Evolutionary conservation across 805 yeast genomes (phyloP).

Genomic region (Candida bentonensis): DNA sequence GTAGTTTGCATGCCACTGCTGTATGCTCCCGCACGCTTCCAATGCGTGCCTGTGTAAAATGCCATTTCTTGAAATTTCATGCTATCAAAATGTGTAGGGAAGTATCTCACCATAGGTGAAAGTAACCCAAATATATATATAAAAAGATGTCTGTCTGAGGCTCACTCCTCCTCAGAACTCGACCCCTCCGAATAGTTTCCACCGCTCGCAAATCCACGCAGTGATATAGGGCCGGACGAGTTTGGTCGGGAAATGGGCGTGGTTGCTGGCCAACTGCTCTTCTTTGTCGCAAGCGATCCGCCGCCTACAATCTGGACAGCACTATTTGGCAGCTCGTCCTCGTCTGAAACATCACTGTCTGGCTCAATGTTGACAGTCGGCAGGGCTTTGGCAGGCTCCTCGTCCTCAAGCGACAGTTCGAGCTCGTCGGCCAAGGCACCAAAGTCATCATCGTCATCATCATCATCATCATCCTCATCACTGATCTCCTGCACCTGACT

Average conservation of each 20-base stretch:
- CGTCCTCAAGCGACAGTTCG: conserved; percentile 13
- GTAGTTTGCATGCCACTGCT: too few relatives aligned
- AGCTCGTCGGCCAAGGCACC: conserved; percentile 15
- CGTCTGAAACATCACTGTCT: conserved; percentile 1
- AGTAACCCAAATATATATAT: too few relatives aligned
- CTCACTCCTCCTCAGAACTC: neutral
- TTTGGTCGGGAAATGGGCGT: neutral
- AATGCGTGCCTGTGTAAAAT: too few relatives aligned
- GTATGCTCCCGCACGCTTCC: too few relatives aligned
- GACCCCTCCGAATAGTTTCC: neutral
- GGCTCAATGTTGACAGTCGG: neutral
- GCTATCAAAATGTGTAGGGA: too few relatives aligned
- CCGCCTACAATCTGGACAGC: neutral
- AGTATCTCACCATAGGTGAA: too few relatives aligned
- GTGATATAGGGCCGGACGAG: neutral
- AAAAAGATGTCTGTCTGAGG: too few relatives aligned
- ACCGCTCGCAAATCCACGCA: neutral
- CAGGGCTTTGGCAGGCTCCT: neutral
- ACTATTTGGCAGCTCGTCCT: neutral
- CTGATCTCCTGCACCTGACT: neutral
- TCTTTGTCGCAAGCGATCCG: neutral
- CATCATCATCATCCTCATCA: conserved; percentile 7
- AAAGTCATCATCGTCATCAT: conserved; percentile 13
- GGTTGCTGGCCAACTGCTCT: neutral
- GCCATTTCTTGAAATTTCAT: too few relatives aligned